Evolutionary conservation across 1,284 basidiomycete genomes (phyloP), one percentile per base, ranked within the genome.

Genomic region (Tilletia indica): DNA sequence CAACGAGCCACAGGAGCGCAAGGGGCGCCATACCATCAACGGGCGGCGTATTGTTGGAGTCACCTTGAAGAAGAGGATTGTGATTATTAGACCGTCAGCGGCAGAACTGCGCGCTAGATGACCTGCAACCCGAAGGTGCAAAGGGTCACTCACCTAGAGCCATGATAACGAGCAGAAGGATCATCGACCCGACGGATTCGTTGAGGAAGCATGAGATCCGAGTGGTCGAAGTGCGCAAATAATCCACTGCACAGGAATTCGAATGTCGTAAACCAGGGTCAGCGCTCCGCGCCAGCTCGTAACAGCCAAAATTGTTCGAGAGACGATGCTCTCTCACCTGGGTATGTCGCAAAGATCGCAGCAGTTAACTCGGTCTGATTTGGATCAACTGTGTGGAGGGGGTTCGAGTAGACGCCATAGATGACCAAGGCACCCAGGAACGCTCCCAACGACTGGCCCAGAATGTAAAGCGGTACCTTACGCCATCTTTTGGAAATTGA

Each of bases 11-110:
- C 0, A 71, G 47, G 12, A 73, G 51, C 25, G 58, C 64, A 9
- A 73, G 38, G n/a, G 72, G 69, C 14, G 56, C 56, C 71, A 73
- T 71, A 21, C 73, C 73, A 21, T 74, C 73, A n/a, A 42, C 38
- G 9, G 72, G 73, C 19, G 73, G 72, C 16, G 71, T 63, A 31
- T 73, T 74, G 47, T 70, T 61, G 21, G 54, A n/a, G 56, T 74
- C 73, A 38, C 25, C 25, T 31, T 31, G 25, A 31, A 31, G 25
- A 31, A 31, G 25, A 31, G 0, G 25, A 2, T 31, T 31, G 25
- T 31, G 25, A 31, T 31, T 31, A 31, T 31, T 31, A 31, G 25
- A 31, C 25, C 25, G 25, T 31, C 25, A 31, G 2, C 25, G 25
- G 1, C 25, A 31, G 2, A 31, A 31, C 2, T 31, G 25, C 25